Evolutionary conservation across 805 yeast species (phyloP).

Genomic region (Candida chauliodis): DNA sequence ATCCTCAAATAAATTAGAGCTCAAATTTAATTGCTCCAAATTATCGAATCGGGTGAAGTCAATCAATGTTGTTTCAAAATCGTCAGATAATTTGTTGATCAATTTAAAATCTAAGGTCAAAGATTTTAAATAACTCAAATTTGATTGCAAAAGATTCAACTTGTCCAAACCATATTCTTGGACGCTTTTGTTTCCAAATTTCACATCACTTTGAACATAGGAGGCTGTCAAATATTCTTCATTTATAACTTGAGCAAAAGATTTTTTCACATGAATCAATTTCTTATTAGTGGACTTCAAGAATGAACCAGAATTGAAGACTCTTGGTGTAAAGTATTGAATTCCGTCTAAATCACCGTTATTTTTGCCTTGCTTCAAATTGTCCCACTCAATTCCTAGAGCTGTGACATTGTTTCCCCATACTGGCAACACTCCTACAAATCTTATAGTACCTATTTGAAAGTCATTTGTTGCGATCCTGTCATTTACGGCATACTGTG

Average conservation of each 20-base stretch:
- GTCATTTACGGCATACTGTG: conserved; percentile 12
- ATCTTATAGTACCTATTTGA: conserved; percentile 60
- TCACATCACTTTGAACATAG: conserved; percentile 26
- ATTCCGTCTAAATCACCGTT: conserved; percentile 56
- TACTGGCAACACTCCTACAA: conserved; percentile 52
- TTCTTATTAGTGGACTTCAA: conserved; percentile 42
- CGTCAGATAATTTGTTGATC: conserved; percentile 21
- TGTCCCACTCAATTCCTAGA: conserved; percentile 87
- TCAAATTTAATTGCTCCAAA: conserved; percentile 48
- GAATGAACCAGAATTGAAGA: conserved; percentile 58
- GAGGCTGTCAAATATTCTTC: conserved; percentile 23
- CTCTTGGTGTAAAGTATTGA: conserved; percentile 46
- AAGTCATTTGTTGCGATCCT: conserved; percentile 31
- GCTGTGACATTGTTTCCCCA: conserved; percentile 59
- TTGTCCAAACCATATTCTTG: conserved; percentile 67
- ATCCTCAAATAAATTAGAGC: conserved; percentile 52
- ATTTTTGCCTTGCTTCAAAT: conserved; percentile 64
- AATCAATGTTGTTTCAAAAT: conserved; percentile 1
- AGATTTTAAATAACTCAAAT: conserved; percentile 42
- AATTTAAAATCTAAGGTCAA: conserved; percentile 48
- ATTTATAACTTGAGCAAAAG: conserved; percentile 48
- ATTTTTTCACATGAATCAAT: conserved; percentile 20
- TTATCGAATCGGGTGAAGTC: conserved; percentile 13
- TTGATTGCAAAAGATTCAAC: conserved; percentile 44
- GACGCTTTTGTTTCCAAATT: conserved; percentile 54